Evolutionary conservation across 2,329 filamentous ascomycete species (phyloP), one percentile per base, ranked within the genome.

Genomic region (Trichophaea hybrida): DNA sequence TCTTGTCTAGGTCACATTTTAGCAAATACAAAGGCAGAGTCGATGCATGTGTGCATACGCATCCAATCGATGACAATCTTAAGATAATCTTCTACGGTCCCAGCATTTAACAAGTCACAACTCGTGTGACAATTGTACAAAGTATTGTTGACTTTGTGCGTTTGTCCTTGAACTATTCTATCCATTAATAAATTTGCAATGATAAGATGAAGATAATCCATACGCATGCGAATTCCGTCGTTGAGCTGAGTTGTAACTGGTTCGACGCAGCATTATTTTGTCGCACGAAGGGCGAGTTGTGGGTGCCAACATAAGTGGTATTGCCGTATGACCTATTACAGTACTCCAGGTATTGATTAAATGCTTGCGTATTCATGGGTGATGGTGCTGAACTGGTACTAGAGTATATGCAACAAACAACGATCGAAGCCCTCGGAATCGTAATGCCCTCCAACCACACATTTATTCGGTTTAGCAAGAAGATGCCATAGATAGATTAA

Each of bases 121-220:
- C 79, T 83, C 1, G 86, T 87, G 71, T 96, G 90, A 72, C 90
- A 96, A 68, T 93, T 88, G 72, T 88, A 85, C 50, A 85, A 71
- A 0, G 78, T 80, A 24, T 73, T 73, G 65, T 83, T 81, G 33
- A 75, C 70, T 38, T 72, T 73, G 61, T 83, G 81, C 0, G 76
- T 76, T 70, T 82, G 77, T 63, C 81, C 81, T 72, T 82, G 78
- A 35, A 84, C 78, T 80, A 61, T 44, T 12, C 13, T 10, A 8
- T 44, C 6, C 15, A 49, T 50, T 17, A 49, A 4, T 8, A 10
- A 10, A 43, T 10, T 7, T 12, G 38, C 4, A 43, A 15, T 43
- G 38, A 15, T 2, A 15, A 12, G 38, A 15, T 53, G 34, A 33
- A 10, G 10, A 12, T 24, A n/a, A 50, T 8, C 71, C 75, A 66